These are phyloP conservation scores for Pseudogymnoascus sp. DNA, from an alignment of 2,329 filamentous ascomycete species.

Conservation along the genomic window DNA sequence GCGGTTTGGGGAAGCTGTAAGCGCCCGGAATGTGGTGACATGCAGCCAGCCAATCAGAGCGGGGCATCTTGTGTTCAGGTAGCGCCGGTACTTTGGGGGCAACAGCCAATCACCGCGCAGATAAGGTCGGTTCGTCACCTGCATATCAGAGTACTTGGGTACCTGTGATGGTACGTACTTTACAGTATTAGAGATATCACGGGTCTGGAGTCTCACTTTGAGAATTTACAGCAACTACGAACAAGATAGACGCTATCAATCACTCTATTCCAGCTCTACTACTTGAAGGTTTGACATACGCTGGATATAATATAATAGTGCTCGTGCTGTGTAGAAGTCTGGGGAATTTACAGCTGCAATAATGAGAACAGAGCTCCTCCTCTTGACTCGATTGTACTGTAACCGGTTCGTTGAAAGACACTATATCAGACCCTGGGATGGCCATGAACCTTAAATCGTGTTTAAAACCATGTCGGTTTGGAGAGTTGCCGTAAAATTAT, in stretches of 20 bases:
- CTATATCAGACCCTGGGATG: neutral
- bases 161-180: neutral
- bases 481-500: neutral
- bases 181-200: neutral
- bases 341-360: neutral
- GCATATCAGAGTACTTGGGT: neutral
- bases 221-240: neutral
- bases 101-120: neutral
- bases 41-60: neutral
- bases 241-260: neutral
- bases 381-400: neutral
- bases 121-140: neutral
- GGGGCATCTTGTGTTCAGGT: neutral
- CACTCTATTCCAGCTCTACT: neutral
- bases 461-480: neutral
- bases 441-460: neutral
- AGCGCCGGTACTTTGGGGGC: neutral
- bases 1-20: neutral
- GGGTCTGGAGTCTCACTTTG: neutral
- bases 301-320: neutral
- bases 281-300: neutral
- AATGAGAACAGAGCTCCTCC: neutral
- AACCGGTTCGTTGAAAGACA: neutral
- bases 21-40: constrained; percentile 7
- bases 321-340: neutral